phyloP scores from a whole-genome alignment of 768 basidiomycete genomes.

The Tulasnella sp. region DNA sequence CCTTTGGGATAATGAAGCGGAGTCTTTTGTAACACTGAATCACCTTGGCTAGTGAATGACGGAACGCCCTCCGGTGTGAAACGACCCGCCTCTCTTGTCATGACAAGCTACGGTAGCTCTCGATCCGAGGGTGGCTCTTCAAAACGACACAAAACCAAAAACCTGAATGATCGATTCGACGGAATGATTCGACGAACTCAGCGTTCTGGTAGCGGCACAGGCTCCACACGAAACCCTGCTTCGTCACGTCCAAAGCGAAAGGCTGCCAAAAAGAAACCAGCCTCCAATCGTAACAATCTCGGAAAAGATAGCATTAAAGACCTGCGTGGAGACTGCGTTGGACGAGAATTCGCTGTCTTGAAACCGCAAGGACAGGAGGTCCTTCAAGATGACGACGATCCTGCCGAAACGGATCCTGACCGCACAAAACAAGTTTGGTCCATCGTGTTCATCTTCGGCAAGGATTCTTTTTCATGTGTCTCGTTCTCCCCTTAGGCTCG shows the following conservation, averaged over 20 bases:
- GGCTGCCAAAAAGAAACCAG: background rate
- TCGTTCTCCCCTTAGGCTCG: background rate
- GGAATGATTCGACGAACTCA: constrained; percentile 1
- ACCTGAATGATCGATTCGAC: constrained; percentile 7
- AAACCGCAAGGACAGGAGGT: background rate
- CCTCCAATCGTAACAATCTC: background rate
- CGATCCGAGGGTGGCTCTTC: background rate
- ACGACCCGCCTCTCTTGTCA: background rate
- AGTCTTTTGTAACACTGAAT: background rate
- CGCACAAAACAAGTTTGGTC: background rate
- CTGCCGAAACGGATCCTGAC: background rate
- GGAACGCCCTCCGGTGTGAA: background rate
- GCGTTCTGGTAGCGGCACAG: background rate
- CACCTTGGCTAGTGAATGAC: background rate
- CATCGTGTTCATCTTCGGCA: background rate
- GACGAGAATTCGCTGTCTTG: background rate
- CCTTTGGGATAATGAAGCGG: background rate
- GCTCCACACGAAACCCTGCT: background rate
- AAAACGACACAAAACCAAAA: background rate
- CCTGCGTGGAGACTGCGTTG: background rate
- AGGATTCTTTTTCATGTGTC: background rate
- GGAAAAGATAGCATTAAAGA: background rate
- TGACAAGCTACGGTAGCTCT: background rate
- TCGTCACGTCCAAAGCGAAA: background rate
- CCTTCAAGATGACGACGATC: background rate